Evolutionary conservation across 1,284 basidiomycete genomes (phyloP).

Genomic region (Malassezia dermatis): DNA sequence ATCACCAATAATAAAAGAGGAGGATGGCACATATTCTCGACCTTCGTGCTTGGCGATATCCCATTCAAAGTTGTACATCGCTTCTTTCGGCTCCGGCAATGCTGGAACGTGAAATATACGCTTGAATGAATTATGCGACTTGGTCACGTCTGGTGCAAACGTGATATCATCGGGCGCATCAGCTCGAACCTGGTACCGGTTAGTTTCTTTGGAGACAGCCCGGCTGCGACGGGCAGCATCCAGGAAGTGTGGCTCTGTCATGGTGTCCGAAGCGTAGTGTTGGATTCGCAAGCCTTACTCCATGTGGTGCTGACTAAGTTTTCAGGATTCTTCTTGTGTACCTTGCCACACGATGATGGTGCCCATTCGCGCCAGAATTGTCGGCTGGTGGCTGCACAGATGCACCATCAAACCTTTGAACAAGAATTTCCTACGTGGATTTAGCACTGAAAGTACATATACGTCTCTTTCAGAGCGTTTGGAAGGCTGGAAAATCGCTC

Average conservation of each 20-base stretch:
- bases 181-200: conserved; percentile 27
- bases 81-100: conserved; percentile 16
- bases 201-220: neutral
- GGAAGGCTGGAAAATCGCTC: neutral
- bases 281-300: neutral
- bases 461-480: neutral
- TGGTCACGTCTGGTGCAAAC: conserved; percentile 33
- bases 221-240: conserved; percentile 1
- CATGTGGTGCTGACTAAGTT: neutral
- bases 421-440: neutral
- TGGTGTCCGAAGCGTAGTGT: neutral
- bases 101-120: conserved; percentile 31
- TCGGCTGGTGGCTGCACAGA: neutral
- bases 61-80: conserved; percentile 24
- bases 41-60: conserved; percentile 22
- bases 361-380: neutral
- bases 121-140: conserved; percentile 34
- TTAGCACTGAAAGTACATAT: neutral
- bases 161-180: conserved; percentile 40
- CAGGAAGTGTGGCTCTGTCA: conserved; percentile 13
- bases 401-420: neutral
- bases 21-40: neutral
- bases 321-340: neutral
- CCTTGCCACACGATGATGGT: neutral
- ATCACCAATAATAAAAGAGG: conserved; percentile 16